Conservation (phyloP, 768 basidiomycete genomes). For the Phaeotremella skinneri region DNA sequence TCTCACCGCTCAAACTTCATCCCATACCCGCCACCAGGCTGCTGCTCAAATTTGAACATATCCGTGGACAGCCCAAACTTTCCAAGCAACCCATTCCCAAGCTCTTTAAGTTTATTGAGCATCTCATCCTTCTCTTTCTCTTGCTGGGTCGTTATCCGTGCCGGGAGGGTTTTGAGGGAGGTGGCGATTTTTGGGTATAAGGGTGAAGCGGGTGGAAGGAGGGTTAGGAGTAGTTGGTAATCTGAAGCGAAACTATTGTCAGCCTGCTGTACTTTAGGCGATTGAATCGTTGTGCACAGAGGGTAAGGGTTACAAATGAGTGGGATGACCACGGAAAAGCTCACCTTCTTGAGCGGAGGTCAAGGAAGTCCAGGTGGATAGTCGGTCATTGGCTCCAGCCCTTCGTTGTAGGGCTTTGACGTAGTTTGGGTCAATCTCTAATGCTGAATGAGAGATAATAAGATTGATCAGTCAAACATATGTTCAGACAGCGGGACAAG, state of each 20-base stretch:
- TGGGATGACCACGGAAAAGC: constrained; percentile 10
- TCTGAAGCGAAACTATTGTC: constrained; percentile 60
- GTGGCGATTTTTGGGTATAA: constrained; percentile 57
- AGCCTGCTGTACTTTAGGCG: constrained; percentile 60
- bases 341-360: constrained; percentile 79
- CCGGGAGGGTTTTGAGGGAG: constrained; percentile 61
- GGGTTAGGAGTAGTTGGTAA: constrained; percentile 66
- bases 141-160: constrained; percentile 70
- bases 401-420: constrained; percentile 84
- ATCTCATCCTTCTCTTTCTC: constrained; percentile 86
- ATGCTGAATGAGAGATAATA: constrained; percentile 57
- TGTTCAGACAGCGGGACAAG: constrained; percentile 22
- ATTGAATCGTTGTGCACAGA: constrained; percentile 71
- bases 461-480: not conserved
- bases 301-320: too few relatives aligned
- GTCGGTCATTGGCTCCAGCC: constrained; percentile 75
- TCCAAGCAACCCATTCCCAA: constrained; percentile 89
- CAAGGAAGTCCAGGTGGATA: constrained; percentile 80
- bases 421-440: constrained; percentile 81
- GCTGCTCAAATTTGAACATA: constrained; percentile 94
- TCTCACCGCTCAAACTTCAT: constrained; percentile 66
- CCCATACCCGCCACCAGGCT: constrained; percentile 92
- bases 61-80: constrained; percentile 92
- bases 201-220: constrained; percentile 62
- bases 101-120: constrained; percentile 83